A percentile compares a stretch with the other conserved stretches of the same genome.
These are phyloP conservation scores for Phytophthora vignae DNA, from an alignment of 352 stramenopile genomes.

Conservation along the genomic window DNA sequence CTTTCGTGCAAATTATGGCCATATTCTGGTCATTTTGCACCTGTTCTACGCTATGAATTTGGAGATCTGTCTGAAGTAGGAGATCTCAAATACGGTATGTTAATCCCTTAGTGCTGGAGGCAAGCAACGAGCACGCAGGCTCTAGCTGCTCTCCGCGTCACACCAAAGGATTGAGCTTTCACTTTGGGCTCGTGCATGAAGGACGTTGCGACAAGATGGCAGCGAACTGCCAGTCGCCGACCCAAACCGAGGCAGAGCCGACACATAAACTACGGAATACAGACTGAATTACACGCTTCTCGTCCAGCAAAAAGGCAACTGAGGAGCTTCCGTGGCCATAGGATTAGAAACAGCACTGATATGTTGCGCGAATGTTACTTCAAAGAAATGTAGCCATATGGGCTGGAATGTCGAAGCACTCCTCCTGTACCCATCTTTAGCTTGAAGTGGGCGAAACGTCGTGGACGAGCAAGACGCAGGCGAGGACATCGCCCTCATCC, in stretches of 20 bases:
- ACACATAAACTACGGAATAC: background rate
- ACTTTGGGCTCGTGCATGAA: constrained; percentile 42
- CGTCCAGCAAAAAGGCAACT: background rate
- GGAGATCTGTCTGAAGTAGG: too few relatives aligned
- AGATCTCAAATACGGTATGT: too few relatives aligned
- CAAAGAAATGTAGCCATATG: background rate
- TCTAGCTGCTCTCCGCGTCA: constrained; percentile 8
- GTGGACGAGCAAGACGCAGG: background rate
- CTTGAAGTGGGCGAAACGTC: constrained; percentile 3
- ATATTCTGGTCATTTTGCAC: too few relatives aligned
- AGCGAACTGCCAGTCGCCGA: constrained; percentile 30
- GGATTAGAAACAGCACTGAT: background rate
- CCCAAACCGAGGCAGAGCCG: constrained; percentile 47
- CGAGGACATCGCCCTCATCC: background rate
- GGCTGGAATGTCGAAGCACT: background rate
- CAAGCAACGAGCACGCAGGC: constrained; percentile 10
- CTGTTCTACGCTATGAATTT: too few relatives aligned
- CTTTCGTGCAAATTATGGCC: too few relatives aligned
- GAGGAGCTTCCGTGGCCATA: background rate
- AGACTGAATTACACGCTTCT: background rate
- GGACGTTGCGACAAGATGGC: constrained; percentile 33
- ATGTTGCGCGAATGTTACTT: background rate
- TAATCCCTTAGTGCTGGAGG: constrained; percentile 29
- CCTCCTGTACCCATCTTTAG: background rate
- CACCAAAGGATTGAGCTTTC: constrained; percentile 41